phyloP scores from a whole-genome alignment of 176 grass and related monocot genomes.

The Juncus effusus region DNA sequence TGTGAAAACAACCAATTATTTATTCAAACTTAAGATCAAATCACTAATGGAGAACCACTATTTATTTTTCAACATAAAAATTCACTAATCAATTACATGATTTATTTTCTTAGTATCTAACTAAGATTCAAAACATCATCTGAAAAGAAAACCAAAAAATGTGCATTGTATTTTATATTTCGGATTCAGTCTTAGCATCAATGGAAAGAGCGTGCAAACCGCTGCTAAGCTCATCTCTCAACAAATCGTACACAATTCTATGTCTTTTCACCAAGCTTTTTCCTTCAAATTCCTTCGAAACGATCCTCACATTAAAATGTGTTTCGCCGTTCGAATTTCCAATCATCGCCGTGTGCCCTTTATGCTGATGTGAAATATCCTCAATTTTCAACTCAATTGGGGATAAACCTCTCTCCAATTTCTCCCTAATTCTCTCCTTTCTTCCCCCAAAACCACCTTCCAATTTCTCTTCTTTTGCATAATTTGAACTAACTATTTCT shows the following conservation, averaged over 20 bases:
- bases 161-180: slow-evolving; percentile 31
- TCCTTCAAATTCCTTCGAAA: slow-evolving; percentile 77
- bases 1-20: not conserved
- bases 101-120: too few relatives aligned
- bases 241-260: slow-evolving; percentile 66
- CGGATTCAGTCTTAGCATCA: slow-evolving; percentile 76
- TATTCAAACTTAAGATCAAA: slow-evolving; percentile 9
- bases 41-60: too few relatives aligned
- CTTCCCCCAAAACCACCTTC: slow-evolving; percentile 38
- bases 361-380: slow-evolving; percentile 76
- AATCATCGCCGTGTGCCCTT: slow-evolving; percentile 56
- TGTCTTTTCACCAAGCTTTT: slow-evolving; percentile 92
- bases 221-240: slow-evolving; percentile 66
- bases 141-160: too few relatives aligned
- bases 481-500: slow-evolving; percentile 17
- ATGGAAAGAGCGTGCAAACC: slow-evolving; percentile 90
- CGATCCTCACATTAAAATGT: slow-evolving; percentile 77
- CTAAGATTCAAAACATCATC: too few relatives aligned
- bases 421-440: slow-evolving; percentile 55
- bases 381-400: slow-evolving; percentile 53
- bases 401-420: slow-evolving; percentile 37
- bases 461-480: slow-evolving; percentile 12
- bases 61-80: not conserved
- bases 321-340: slow-evolving; percentile 63
- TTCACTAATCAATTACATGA: slow-evolving; percentile 13